phyloP scores from a whole-genome alignment of 495 filamentous ascomycete species.

The Staphylotrichum longicolle region DNA sequence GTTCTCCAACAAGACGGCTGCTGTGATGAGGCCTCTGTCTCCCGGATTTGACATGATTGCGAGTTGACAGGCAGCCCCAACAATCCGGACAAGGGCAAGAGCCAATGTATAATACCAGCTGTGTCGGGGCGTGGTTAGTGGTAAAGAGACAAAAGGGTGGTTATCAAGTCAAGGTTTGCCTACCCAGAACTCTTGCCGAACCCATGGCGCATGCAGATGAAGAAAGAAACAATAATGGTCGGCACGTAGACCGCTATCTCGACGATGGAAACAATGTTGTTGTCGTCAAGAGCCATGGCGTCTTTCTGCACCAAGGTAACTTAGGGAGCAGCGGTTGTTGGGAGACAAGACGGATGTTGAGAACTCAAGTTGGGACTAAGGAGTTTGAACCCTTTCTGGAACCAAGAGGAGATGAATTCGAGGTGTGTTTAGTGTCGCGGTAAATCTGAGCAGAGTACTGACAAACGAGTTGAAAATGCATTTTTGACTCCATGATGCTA shows the following conservation, averaged over 20 bases:
- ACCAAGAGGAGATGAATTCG: too few relatives aligned
- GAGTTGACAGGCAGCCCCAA: neutral
- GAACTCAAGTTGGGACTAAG: too few relatives aligned
- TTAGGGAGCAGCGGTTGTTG: neutral
- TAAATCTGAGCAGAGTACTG: too few relatives aligned
- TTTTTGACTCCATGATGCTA: too few relatives aligned
- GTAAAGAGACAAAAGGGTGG: too few relatives aligned
- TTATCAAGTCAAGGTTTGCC: neutral
- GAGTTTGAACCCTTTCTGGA: too few relatives aligned
- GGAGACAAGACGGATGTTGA: neutral
- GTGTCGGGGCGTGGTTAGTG: neutral
- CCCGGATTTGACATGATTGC: neutral
- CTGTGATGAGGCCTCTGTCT: neutral
- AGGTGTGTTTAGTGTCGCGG: too few relatives aligned
- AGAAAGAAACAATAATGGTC: neutral
- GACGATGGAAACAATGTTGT: neutral
- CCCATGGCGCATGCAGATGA: constrained; percentile 5
- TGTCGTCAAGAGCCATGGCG: neutral
- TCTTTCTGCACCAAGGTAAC: neutral
- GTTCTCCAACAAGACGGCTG: neutral
- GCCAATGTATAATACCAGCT: neutral
- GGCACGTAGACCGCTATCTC: neutral
- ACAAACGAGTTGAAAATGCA: too few relatives aligned
- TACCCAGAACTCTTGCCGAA: neutral
- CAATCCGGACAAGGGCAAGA: constrained; percentile 1